These are phyloP conservation scores for Chytriomyces sp. DNA, from an alignment of 192 early-diverging fungal genomes.

Conservation along the genomic window DNA sequence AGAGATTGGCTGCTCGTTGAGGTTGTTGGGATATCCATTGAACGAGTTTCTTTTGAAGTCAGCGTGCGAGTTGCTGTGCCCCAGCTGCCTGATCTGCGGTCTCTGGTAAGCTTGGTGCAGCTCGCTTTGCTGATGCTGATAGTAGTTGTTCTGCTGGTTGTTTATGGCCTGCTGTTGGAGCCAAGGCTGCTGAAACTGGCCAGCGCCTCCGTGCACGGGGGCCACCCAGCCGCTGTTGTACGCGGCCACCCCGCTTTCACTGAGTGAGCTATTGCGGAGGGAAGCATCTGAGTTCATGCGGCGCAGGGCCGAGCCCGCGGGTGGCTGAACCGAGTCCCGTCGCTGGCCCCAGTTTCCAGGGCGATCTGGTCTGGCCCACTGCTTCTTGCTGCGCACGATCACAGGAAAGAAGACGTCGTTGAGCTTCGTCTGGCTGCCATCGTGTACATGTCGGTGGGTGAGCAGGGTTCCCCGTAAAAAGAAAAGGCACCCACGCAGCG, in stretches of 20 bases:
- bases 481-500: conserved; percentile 44
- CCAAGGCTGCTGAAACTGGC: conserved; percentile 25
- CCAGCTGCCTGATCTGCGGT: background rate
- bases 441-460: background rate
- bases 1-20: conserved; percentile 24
- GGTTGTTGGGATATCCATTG: conserved; percentile 10
- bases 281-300: conserved; percentile 44
- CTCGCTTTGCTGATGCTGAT: background rate
- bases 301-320: conserved; percentile 24
- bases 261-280: background rate
- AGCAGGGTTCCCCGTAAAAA: background rate
- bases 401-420: conserved; percentile 61
- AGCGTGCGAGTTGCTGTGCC: background rate
- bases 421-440: conserved; percentile 52
- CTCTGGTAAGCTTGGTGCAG: no score
- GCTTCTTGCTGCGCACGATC: conserved; percentile 53
- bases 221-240: background rate
- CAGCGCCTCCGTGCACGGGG: background rate
- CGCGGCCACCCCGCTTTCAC: background rate
- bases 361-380: conserved; percentile 59
- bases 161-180: conserved; percentile 10
- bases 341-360: conserved; percentile 59
- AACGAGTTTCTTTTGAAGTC: conserved; percentile 26
- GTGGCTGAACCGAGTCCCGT: conserved; percentile 35
- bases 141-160: background rate